A percentile compares a stretch with the other conserved stretches of the same genome.
Evolutionary conservation across 2,329 filamentous ascomycete species (phyloP).

Genomic region (Orbilia quercus): DNA sequence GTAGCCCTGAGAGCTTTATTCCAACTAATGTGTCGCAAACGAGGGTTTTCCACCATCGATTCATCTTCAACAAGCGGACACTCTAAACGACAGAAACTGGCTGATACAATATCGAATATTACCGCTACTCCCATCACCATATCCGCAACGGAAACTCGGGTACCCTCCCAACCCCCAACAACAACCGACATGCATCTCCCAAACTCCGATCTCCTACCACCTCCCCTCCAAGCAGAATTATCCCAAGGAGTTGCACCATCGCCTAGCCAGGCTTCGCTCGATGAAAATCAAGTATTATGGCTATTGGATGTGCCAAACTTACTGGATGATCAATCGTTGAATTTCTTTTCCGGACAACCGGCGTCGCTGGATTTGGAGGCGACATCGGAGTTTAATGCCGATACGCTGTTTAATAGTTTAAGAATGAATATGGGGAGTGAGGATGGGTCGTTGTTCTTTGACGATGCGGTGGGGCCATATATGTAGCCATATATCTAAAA

Average conservation of each 20-base stretch:
- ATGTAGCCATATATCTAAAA: too few relatives aligned
- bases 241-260: slow-evolving; percentile 22
- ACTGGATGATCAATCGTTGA: slow-evolving; percentile 44
- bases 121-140: background rate
- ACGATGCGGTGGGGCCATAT: slow-evolving; percentile 25
- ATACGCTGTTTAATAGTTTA: slow-evolving; percentile 39
- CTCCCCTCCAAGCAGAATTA: slow-evolving; percentile 6
- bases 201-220: background rate
- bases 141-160: slow-evolving; percentile 1
- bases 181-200: background rate
- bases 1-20: slow-evolving; percentile 40
- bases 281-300: slow-evolving; percentile 48
- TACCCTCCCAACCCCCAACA: background rate
- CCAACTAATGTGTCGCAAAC: slow-evolving; percentile 41
- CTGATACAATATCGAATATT: background rate
- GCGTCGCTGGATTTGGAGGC: slow-evolving; percentile 32
- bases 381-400: slow-evolving; percentile 41
- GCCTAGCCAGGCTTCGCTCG: slow-evolving; percentile 26
- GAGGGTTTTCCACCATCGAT: slow-evolving; percentile 7
- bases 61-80: slow-evolving; percentile 1
- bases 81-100: slow-evolving; percentile 20
- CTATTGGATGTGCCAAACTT: slow-evolving; percentile 38
- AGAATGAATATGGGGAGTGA: slow-evolving; percentile 50
- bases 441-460: slow-evolving; percentile 36
- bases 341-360: slow-evolving; percentile 36